Percentiles rank a stretch among this genome's conserved stretches.
phyloP scores from a whole-genome alignment of 805 yeast species.

The Wickerhamomyces tratensis region DNA sequence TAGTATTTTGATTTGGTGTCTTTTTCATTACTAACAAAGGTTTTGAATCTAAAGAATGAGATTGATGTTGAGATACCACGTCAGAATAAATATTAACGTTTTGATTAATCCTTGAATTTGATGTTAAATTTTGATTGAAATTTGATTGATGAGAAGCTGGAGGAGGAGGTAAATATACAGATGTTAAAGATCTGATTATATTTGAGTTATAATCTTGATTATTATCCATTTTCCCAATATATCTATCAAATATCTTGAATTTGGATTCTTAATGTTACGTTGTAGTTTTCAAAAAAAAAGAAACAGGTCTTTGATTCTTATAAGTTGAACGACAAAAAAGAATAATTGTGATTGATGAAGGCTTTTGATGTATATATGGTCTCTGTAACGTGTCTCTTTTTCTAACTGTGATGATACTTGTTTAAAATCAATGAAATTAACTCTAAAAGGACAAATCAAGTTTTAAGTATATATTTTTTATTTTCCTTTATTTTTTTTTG shows the following conservation, averaged over 20 bases:
- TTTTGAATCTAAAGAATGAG: background rate
- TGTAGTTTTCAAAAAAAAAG: too few relatives aligned
- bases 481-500: background rate
- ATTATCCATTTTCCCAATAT: slow-evolving; percentile 8
- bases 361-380: too few relatives aligned
- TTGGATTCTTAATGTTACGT: too few relatives aligned
- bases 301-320: too few relatives aligned
- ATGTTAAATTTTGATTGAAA: background rate
- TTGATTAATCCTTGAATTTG: slow-evolving; percentile 1
- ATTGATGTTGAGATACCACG: background rate
- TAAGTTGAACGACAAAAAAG: too few relatives aligned
- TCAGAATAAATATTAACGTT: background rate
- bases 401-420: too few relatives aligned
- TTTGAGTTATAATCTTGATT: slow-evolving; percentile 21
- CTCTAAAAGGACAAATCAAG: too few relatives aligned
- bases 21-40: background rate
- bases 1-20: background rate
- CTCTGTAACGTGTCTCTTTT: too few relatives aligned
- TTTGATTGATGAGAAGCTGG: slow-evolving; percentile 15
- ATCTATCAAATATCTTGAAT: too few relatives aligned
- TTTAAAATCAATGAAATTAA: too few relatives aligned
- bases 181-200: slow-evolving; percentile 26
- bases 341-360: too few relatives aligned
- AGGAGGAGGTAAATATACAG: slow-evolving; percentile 32
- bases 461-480: too few relatives aligned